phyloP scores from a whole-genome alignment of 2,329 filamentous ascomycete genomes.

The Thelonectria olida region DNA sequence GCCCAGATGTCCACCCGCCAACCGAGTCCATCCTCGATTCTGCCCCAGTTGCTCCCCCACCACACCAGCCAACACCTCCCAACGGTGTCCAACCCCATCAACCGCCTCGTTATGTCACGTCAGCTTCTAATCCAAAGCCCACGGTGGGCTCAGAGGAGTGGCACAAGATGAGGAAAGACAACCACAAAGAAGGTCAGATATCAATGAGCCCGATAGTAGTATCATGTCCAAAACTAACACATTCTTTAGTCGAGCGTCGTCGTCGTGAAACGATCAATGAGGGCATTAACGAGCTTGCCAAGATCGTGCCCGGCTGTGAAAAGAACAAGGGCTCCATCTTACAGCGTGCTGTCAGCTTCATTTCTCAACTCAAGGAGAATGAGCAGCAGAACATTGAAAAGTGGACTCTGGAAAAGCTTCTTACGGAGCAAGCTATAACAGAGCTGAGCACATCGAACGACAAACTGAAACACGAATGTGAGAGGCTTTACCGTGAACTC shows the following conservation, averaged over 20 bases:
- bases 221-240: conserved; percentile 38
- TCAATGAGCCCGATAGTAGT: neutral
- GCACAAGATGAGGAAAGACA: conserved; percentile 97
- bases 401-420: conserved; percentile 89
- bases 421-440: conserved; percentile 87
- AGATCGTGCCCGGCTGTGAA: conserved; percentile 96
- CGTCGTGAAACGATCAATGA: conserved; percentile 98
- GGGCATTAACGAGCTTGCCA: conserved; percentile 96
- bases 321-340: conserved; percentile 99
- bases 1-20: conserved; percentile 44
- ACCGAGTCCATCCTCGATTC: conserved; percentile 44
- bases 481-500: conserved; percentile 79
- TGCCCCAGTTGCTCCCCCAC: conserved; percentile 31
- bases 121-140: conserved; percentile 71
- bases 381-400: conserved; percentile 94
- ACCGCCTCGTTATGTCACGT: conserved; percentile 47
- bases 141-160: conserved; percentile 96
- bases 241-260: conserved; percentile 82
- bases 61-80: conserved; percentile 45
- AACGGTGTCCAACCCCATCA: conserved; percentile 51
- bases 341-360: conserved; percentile 92
- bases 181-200: conserved; percentile 94
- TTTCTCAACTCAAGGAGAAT: conserved; percentile 92
- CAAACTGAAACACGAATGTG: conserved; percentile 83
- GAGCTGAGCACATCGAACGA: conserved; percentile 90